A percentile compares a stretch with the other conserved stretches of the same genome.
These are phyloP conservation scores for Drechslerella coelobrocha DNA, from an alignment of 2,329 filamentous ascomycete species.

Conservation along the genomic window DNA sequence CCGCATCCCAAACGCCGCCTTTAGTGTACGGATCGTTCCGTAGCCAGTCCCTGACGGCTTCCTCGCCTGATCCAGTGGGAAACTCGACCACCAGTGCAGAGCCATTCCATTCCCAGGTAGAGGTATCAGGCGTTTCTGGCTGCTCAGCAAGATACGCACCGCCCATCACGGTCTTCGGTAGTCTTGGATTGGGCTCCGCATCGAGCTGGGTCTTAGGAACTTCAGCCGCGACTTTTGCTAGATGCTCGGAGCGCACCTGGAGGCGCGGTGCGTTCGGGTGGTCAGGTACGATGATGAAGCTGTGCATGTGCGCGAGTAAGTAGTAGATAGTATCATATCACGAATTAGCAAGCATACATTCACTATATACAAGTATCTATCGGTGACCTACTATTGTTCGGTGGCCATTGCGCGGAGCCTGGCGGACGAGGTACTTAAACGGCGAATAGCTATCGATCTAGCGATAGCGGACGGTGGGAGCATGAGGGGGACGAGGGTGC, in stretches of 20 bases:
- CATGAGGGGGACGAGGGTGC: neutral
- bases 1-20: constrained; percentile 46
- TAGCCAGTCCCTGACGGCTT: constrained; percentile 31
- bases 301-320: neutral
- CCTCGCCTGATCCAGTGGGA: constrained; percentile 30
- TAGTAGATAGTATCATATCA: neutral
- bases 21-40: constrained; percentile 36
- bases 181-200: too few species aligned
- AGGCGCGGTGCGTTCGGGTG: constrained; percentile 35
- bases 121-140: constrained; percentile 12
- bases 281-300: constrained; percentile 49
- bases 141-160: constrained; percentile 39
- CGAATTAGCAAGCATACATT: neutral
- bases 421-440: constrained; percentile 7
- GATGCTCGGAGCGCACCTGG: constrained; percentile 33
- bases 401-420: constrained; percentile 38
- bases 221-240: constrained; percentile 32
- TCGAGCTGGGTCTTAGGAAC: too few species aligned
- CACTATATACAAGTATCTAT: neutral
- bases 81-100: constrained; percentile 35
- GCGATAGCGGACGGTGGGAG: neutral
- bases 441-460: constrained; percentile 6
- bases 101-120: constrained; percentile 28
- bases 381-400: constrained; percentile 45
- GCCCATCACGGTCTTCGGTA: constrained; percentile 27